Evolutionary conservation across 2,329 filamentous ascomycete genomes (phyloP).

Genomic region (Atkinsonella hypoxylon): DNA sequence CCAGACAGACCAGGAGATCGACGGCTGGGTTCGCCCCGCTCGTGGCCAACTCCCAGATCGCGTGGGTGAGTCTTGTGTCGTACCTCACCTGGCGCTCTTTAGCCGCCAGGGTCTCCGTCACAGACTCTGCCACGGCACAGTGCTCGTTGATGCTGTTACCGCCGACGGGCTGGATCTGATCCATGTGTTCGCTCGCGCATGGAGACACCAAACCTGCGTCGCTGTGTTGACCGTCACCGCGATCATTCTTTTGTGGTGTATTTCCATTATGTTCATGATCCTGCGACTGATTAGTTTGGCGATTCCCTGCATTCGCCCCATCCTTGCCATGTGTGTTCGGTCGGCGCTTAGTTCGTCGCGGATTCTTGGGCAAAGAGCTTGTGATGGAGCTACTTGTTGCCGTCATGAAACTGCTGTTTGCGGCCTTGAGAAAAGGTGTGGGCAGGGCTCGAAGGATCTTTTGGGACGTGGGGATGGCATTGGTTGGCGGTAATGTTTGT

Average conservation of each 20-base stretch:
- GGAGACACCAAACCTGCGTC: conserved; percentile 13
- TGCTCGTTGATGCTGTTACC: conserved; percentile 11
- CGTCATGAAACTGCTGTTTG: conserved; percentile 91
- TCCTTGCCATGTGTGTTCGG: conserved; percentile 25
- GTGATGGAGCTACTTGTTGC: conserved; percentile 80
- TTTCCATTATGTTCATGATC: conserved; percentile 39
- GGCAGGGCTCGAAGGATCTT: conserved; percentile 82
- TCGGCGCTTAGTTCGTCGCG: conserved; percentile 49
- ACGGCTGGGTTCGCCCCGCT: conserved; percentile 87
- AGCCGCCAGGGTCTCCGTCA: conserved; percentile 51
- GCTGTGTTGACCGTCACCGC: conserved; percentile 11
- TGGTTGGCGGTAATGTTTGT: conserved; percentile 64
- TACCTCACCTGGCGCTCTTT: conserved; percentile 65
- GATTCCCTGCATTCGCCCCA: conserved; percentile 24
- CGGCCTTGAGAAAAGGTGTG: conserved; percentile 81
- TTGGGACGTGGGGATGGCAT: conserved; percentile 83
- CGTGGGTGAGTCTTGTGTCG: conserved; percentile 75
- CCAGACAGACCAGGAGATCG: conserved; percentile 83
- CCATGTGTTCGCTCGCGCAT: conserved; percentile 35
- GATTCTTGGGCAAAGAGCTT: conserved; percentile 59
- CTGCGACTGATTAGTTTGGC: conserved; percentile 24
- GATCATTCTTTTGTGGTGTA: conserved; percentile 15
- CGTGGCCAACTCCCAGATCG: conserved; percentile 89
- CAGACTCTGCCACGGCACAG: conserved; percentile 34
- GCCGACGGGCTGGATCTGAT: conserved; percentile 27